Conservation (phyloP, 2,329 filamentous ascomycete genomes). For the Fusarium mexicanum region DNA sequence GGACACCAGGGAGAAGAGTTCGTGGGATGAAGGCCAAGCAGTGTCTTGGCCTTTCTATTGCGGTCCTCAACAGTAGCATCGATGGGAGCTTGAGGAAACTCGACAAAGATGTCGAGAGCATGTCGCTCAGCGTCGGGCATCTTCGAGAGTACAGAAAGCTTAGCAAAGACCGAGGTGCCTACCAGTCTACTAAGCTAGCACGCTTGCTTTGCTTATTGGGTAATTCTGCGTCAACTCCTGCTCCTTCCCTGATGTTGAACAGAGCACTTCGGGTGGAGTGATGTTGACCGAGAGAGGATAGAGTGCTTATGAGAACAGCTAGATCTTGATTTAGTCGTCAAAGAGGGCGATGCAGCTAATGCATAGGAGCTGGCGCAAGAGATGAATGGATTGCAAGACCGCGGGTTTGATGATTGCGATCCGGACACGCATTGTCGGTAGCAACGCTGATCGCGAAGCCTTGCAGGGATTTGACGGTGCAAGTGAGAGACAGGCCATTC, state of each 20-base stretch:
- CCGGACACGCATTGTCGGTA: accelerated
- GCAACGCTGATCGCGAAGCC: not conserved
- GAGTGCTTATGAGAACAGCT: not conserved
- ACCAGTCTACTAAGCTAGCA: accelerated
- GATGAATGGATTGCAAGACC: not conserved
- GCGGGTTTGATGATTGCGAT: not conserved
- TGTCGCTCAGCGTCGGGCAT: too few relatives aligned
- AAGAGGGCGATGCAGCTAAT: not conserved
- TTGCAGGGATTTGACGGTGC: not conserved
- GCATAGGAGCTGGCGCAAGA: not conserved
- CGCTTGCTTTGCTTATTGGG: too few relatives aligned
- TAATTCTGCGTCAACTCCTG: too few relatives aligned
- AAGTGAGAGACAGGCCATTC: not conserved
- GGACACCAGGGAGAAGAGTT: too few relatives aligned
- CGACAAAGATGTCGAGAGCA: too few relatives aligned
- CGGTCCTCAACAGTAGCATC: too few relatives aligned
- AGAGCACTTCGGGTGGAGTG: accelerated
- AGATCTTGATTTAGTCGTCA: not conserved
- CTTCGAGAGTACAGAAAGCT: accelerated
- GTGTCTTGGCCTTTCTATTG: too few relatives aligned
- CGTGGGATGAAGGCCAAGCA: accelerated
- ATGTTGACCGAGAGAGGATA: not conserved
- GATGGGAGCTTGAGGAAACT: too few relatives aligned
- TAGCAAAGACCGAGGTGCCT: accelerated
- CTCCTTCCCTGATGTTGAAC: not conserved